Conservation (phyloP, 306 rosid genomes). For the Begonia fuchsioides region DNA sequence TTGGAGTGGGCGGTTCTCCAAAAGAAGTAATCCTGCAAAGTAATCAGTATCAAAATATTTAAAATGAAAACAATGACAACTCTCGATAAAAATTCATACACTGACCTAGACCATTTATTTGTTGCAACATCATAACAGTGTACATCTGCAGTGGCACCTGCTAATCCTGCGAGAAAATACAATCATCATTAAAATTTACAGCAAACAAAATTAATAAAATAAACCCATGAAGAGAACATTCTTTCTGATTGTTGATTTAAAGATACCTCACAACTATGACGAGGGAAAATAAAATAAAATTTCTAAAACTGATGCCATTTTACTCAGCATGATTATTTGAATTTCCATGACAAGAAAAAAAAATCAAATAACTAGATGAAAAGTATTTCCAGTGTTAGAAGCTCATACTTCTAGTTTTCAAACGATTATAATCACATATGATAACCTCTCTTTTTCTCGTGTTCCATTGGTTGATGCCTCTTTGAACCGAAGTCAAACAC, state of each 20-base stretch:
- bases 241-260: too few relatives aligned
- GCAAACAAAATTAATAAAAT: too few relatives aligned
- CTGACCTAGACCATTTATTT: slow-evolving; percentile 96
- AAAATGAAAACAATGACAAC: slow-evolving; percentile 2
- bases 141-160: slow-evolving; percentile 99
- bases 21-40: slow-evolving; percentile 76
- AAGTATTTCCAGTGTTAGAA: too few relatives aligned
- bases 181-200: slow-evolving; percentile 11
- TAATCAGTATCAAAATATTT: slow-evolving; percentile 10
- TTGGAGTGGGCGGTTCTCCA: slow-evolving; percentile 96
- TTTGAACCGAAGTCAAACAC: too few relatives aligned
- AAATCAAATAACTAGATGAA: too few relatives aligned
- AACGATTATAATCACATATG: too few relatives aligned
- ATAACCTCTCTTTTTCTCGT: too few relatives aligned
- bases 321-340: slow-evolving; percentile 3
- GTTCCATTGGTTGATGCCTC: too few relatives aligned
- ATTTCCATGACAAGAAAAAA: not conserved
- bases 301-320: not conserved
- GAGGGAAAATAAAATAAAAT: too few relatives aligned
- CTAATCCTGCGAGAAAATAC: slow-evolving; percentile 59
- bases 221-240: too few relatives aligned
- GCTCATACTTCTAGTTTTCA: too few relatives aligned
- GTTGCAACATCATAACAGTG: slow-evolving; percentile 92
- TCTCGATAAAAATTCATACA: not conserved
- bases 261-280: too few relatives aligned